Base-by-base conservation (phyloP, 176 grass and related monocot species). In the Avena sativa region DNA sequence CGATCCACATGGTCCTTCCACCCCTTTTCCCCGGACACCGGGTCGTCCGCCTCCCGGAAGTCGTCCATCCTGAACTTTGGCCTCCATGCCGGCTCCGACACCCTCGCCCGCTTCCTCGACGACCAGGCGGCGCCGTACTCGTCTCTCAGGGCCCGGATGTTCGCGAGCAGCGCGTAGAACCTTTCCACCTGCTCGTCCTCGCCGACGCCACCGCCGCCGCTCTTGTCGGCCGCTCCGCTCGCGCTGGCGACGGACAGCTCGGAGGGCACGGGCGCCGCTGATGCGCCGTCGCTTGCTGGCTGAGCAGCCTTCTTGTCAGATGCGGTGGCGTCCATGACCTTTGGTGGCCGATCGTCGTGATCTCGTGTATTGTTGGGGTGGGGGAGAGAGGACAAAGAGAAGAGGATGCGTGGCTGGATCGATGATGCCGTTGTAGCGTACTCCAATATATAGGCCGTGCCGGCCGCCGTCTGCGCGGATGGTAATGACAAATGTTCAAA, bases 91-190 rank as follows among this genome's bases (percentile, higher is more conserved):
- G 57, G 19, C 65, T 87, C 80, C 63, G 79, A 32, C 3, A 20
- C 65, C 65, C 89, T 82, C 47, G 57, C 12, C 74, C 80, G 84
- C 56, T 90, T 90, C 74, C 65, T 90, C 34, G 30, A 16, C 47
- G 55, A 2, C 25, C 51, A 26, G 12, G 5, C 34, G 15, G 21
- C 56, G 11, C 7, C 70, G 85, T 59, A 80, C 36, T 80, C 23
- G 74, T 20, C 26, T 48, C 85, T 48, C 58, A 84, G 19, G 0
- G 85, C 85, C 14, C 75, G 80, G 67, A 91, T 80, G 85, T 87
- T 91, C 7, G 74, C 80, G 13, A 91, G 47, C 65, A 91, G 81
- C 74, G 85, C 75, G 85, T 84, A 91, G 89, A 91, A 91, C 80
- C 38, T 36, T 81, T 87, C 80, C 58, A 91, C 67, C 81, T 87